Evolutionary conservation across 129 eudicot species (phyloP).

Genomic region (Flaveria linearis): DNA sequence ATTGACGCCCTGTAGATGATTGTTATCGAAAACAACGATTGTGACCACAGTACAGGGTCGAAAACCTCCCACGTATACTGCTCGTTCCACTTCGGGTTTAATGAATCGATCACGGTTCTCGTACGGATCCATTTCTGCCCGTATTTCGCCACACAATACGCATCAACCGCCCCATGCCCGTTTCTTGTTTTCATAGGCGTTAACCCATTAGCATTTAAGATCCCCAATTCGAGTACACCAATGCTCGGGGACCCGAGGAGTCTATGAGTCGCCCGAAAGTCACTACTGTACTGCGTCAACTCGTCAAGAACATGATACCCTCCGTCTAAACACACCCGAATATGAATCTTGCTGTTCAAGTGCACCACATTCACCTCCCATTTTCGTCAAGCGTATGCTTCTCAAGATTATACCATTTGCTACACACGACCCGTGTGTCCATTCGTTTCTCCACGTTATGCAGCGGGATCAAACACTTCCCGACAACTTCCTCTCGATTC

Average conservation of each 20-base stretch:
- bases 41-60: constrained; percentile 45
- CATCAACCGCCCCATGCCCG: constrained; percentile 41
- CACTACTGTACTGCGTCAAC: constrained; percentile 46
- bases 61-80: constrained; percentile 44
- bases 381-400: constrained; percentile 26
- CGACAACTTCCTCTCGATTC: constrained; percentile 34
- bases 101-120: constrained; percentile 32
- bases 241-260: constrained; percentile 33
- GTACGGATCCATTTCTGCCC: constrained; percentile 44
- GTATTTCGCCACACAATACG: constrained; percentile 44
- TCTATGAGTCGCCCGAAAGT: constrained; percentile 27
- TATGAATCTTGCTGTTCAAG: constrained; percentile 39
- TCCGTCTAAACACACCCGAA: constrained; percentile 41
- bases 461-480: constrained; percentile 35
- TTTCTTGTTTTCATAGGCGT: constrained; percentile 38
- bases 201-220: constrained; percentile 36
- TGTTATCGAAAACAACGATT: constrained; percentile 35
- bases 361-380: constrained; percentile 23
- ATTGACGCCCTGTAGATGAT: constrained; percentile 34
- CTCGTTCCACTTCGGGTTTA: constrained; percentile 39
- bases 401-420: constrained; percentile 40
- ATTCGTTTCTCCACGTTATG: constrained; percentile 33
- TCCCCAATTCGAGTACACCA: constrained; percentile 37
- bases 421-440: constrained; percentile 11
- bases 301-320: constrained; percentile 48